A percentile compares a stretch with the other conserved stretches of the same genome.
phyloP scores from a whole-genome alignment of 495 filamentous ascomycete genomes.

The Articulospora tetracladia region DNA sequence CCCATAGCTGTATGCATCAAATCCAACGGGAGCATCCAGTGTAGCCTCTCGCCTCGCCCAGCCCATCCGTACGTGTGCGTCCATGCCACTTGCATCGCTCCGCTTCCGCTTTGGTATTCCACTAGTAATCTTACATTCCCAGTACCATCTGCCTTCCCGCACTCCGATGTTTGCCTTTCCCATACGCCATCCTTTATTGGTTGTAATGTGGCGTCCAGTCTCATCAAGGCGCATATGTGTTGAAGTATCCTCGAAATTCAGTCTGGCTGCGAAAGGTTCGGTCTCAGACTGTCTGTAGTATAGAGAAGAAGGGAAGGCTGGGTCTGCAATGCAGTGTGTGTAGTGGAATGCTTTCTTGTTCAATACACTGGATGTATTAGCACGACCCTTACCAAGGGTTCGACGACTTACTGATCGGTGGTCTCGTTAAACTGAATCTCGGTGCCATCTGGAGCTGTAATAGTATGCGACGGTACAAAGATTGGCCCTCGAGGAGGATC shows the following conservation, averaged over 20 bases:
- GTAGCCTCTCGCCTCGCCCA: conserved; percentile 89
- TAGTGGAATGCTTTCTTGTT: conserved; percentile 93
- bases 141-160: conserved; percentile 89
- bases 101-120: conserved; percentile 40
- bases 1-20: conserved; percentile 95
- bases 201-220: conserved; percentile 57
- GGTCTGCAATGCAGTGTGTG: conserved; percentile 85
- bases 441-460: conserved; percentile 37
- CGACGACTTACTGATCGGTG: conserved; percentile 55
- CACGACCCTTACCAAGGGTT: background rate
- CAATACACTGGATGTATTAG: conserved; percentile 53
- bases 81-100: conserved; percentile 16
- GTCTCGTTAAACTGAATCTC: conserved; percentile 56
- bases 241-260: conserved; percentile 90
- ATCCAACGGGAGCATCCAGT: conserved; percentile 88
- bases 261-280: conserved; percentile 70
- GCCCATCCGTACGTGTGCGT: conserved; percentile 82
- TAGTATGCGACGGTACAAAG: conserved; percentile 47
- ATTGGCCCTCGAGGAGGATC: conserved; percentile 52
- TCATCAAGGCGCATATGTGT: conserved; percentile 68
- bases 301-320: conserved; percentile 76
- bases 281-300: conserved; percentile 88
- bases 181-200: conserved; percentile 79
- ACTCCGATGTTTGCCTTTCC: conserved; percentile 86
- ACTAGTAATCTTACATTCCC: conserved; percentile 83